Percentiles rank a stretch among this genome's conserved stretches.
Conservation (phyloP, 345 rosid species). For the Abelmoschus esculentus region DNA sequence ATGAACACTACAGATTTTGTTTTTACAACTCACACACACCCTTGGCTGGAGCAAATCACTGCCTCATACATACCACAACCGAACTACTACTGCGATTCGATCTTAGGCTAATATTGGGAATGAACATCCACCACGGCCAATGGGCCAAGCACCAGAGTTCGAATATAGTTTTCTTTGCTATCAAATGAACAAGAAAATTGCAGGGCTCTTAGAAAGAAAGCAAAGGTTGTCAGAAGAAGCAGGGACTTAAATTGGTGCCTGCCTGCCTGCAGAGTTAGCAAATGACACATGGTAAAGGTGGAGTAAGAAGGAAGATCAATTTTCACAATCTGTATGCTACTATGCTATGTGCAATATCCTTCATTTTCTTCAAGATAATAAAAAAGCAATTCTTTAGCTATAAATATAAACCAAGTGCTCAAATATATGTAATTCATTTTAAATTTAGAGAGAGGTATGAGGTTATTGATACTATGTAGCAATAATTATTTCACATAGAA, state of each 20-base stretch:
- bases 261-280: slow-evolving; percentile 39
- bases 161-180: background rate
- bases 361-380: background rate
- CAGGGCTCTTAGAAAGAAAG: slow-evolving; percentile 65
- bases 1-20: background rate
- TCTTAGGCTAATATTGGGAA: no score
- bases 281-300: background rate
- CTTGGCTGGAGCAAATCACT: no score
- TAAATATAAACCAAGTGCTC: background rate
- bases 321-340: background rate
- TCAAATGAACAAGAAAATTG: slow-evolving; percentile 44
- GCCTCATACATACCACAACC: no score
- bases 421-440: background rate
- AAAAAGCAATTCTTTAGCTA: background rate
- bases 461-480: background rate
- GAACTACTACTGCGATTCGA: no score
- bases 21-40: no score
- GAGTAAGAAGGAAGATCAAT: background rate
- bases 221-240: slow-evolving; percentile 73
- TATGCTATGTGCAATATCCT: background rate
- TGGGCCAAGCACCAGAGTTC: no score
- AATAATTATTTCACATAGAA: background rate
- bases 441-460: background rate
- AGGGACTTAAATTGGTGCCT: slow-evolving; percentile 60
- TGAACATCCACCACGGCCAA: no score